Evolutionary conservation across 1,284 basidiomycete genomes (phyloP), one percentile per base, ranked within the genome.

Genomic region (Tylopilus orsonianus): DNA sequence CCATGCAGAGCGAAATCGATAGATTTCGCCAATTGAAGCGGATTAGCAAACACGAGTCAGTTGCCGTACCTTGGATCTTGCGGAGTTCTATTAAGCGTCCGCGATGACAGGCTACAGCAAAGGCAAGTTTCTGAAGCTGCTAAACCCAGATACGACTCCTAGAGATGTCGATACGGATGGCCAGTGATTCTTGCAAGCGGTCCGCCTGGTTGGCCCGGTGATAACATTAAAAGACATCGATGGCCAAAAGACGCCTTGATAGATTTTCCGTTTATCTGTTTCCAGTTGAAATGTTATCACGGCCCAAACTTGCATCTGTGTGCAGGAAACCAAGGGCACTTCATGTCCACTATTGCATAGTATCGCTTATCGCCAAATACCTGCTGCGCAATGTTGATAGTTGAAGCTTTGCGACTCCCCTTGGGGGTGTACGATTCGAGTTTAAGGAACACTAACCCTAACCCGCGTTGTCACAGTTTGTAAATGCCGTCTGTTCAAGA

Each of bases 401-500:
- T 32, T 34, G 0, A n/a, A 32, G 3, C 26, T 20, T 33, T 26
- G 14, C 36, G 23, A 54, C 35, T 16, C 18, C 16, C 8, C 32
- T n/a, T n/a, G n/a, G n/a, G n/a, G n/a, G n/a, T n/a, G n/a, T n/a
- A n/a, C n/a, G n/a, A n/a, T n/a, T n/a, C n/a, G n/a, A n/a, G n/a
- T n/a, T n/a, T n/a, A n/a, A n/a, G n/a, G n/a, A n/a, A n/a, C n/a
- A n/a, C 2, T 20, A 53, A 56, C 49, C 54, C 42, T 56, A 58
- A 55, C 53, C 57, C 42, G n/a, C n/a, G n/a, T n/a, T n/a, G n/a
- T n/a, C n/a, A n/a, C n/a, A n/a, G n/a, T n/a, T n/a, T n/a, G n/a
- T n/a, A n/a, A 56, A 66, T 62, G 64, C 50, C 59, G 22, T 63
- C 60, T 23, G 46, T 56, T 24, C 53, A 60, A 47, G 52, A 50